Percentiles rank a stretch among this genome's conserved stretches.
These are phyloP conservation scores for Pontederia paniculata DNA, from an alignment of 176 grass and related monocot genomes.

Conservation along the genomic window DNA sequence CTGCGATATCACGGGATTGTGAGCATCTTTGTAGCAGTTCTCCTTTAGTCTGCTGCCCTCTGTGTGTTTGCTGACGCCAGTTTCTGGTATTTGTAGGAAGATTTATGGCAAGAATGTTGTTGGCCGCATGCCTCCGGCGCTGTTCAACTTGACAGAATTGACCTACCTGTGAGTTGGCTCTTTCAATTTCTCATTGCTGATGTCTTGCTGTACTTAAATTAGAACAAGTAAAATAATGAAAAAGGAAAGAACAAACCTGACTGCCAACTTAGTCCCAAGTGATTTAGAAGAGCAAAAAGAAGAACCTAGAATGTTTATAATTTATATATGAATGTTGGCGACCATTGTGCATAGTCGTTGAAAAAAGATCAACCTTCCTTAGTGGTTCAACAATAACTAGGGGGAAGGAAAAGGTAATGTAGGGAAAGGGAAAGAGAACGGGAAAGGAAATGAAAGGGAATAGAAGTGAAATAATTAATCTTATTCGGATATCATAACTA, in stretches of 20 bases:
- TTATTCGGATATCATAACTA: too few relatives aligned
- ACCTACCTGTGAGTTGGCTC: constrained; percentile 32
- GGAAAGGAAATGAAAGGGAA: too few relatives aligned
- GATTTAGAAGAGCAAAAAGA: too few relatives aligned
- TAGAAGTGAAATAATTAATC: too few relatives aligned
- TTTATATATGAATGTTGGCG: too few relatives aligned
- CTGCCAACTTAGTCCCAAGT: too few relatives aligned
- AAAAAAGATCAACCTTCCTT: too few relatives aligned
- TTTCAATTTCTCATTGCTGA: not conserved
- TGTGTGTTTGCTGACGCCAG: not conserved
- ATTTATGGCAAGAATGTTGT: constrained; percentile 26
- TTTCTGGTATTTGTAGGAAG: constrained; percentile 24
- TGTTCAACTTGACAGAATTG: constrained; percentile 36
- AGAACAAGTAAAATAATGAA: not conserved
- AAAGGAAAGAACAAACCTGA: not conserved
- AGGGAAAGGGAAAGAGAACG: too few relatives aligned
- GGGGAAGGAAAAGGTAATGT: too few relatives aligned
- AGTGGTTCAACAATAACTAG: too few relatives aligned
- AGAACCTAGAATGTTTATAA: too few relatives aligned
- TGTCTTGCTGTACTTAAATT: not conserved
- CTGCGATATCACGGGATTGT: not conserved
- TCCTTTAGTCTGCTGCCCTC: not conserved
- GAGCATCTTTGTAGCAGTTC: not conserved
- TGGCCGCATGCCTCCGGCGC: constrained; percentile 14
- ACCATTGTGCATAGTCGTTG: too few relatives aligned